Base-by-base conservation (phyloP, 2,329 filamentous ascomycete species). In the Diaporthe velutina region DNA sequence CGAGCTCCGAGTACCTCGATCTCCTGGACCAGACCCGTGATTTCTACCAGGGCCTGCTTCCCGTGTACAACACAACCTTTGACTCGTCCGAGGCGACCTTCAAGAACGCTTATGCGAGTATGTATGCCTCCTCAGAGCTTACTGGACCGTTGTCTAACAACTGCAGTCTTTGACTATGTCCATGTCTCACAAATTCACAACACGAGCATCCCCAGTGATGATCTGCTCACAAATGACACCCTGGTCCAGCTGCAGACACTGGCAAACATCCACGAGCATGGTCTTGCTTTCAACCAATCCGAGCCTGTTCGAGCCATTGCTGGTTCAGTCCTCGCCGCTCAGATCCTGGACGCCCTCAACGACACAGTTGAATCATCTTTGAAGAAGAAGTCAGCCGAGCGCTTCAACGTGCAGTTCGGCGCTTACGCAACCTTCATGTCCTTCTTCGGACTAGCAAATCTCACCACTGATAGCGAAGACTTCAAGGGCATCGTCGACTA, bases 401-500 rank as follows among this genome's bases (percentile, higher is more conserved):
- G 82, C 71, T 79, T 92, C 77, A 86, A 85, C 77, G 82, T 90
- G 79, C 88, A 92, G 79, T 90, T 92, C 78, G 90, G 90, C 77
- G 89, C 90, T 77, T 92, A 92, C 81, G 90, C 84, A 72, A 87
- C 88, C 73, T 92, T 93, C 83, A 86, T 90, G 80, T 87, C 90
- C 73, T 92, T 92, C 84, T 93, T 93, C 80, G 90, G 90, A 10
- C 86, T 92, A 25, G 84, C 90, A 8, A 82, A 87, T 75, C 86
- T 92, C 73, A 84, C 85, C 8, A 80, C 83, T 17, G 88, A 85
- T 2, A 90, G 87, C 74, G 78, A 84, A 1, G 85, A 94, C 82
- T 98, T 98, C 86, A 91, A 86, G 75, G 94, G 94, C 72, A 86
- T 98, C 17, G 91, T 93, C n/a, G 93, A 95, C 84, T 98, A 98